Evolutionary conservation across 2,329 filamentous ascomycete genomes (phyloP).

Genomic region (Tolypocladium amazonense): DNA sequence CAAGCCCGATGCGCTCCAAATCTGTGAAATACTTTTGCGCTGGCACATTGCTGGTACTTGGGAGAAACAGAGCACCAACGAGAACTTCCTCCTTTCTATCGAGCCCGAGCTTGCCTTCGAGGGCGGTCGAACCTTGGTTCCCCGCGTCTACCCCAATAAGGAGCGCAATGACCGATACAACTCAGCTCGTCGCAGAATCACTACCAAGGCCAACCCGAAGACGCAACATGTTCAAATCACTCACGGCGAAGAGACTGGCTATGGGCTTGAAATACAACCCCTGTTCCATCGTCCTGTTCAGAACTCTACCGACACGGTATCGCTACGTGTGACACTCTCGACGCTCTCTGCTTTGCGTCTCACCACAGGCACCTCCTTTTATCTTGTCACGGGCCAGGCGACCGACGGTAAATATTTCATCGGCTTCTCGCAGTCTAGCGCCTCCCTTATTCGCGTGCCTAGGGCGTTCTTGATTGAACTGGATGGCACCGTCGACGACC

Average conservation of each 20-base stretch:
- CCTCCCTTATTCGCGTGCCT: neutral
- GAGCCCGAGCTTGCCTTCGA: neutral
- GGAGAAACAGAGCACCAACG: neutral
- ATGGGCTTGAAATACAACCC: neutral
- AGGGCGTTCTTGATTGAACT: neutral
- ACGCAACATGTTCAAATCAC: neutral
- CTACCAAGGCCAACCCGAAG: neutral
- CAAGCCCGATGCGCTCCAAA: neutral
- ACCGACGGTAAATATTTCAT: neutral
- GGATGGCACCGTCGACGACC: neutral
- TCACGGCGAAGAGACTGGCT: neutral
- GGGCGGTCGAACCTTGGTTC: neutral
- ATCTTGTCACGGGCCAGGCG: neutral
- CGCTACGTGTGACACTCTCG: neutral
- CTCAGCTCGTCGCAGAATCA: neutral
- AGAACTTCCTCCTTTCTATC: neutral
- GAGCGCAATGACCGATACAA: neutral
- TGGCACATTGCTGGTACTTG: neutral
- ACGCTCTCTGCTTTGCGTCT: neutral
- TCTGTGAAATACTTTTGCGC: neutral
- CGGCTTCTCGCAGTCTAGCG: neutral
- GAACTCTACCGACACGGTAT: neutral
- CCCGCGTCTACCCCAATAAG: neutral
- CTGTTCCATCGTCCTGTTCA: neutral
- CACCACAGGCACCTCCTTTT: neutral